phyloP scores from a whole-genome alignment of 257 asterid genomes.

The Penstemon barbatus region DNA sequence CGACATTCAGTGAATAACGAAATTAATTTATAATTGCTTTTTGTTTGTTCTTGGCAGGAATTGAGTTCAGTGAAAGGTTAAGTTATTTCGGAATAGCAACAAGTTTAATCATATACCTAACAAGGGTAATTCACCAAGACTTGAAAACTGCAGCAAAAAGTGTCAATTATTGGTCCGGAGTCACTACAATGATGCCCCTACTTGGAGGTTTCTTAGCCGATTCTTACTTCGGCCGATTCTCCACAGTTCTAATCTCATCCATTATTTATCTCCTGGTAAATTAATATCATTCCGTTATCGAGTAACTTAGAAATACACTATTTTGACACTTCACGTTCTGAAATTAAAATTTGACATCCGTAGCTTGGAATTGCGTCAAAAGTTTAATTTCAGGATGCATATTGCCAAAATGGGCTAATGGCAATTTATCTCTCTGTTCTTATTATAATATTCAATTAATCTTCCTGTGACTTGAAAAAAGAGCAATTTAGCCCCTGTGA shows the following conservation, averaged over 20 bases:
- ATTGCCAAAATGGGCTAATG: too few species aligned
- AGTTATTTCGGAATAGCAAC: conserved; percentile 80
- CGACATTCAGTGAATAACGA: too few species aligned
- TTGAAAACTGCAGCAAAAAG: conserved; percentile 68
- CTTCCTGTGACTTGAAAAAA: too few species aligned
- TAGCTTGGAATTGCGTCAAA: too few species aligned
- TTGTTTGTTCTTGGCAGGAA: conserved; percentile 44
- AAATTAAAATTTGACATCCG: too few species aligned
- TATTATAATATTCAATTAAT: too few species aligned
- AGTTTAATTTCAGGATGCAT: too few species aligned
- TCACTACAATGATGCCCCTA: conserved; percentile 79
- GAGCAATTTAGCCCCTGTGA: too few species aligned
- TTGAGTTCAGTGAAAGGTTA: conserved; percentile 85
- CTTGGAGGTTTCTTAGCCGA: conserved; percentile 91
- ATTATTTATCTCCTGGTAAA: conserved; percentile 64
- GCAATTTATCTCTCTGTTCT: too few species aligned
- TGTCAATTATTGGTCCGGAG: conserved; percentile 84
- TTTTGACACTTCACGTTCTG: too few species aligned
- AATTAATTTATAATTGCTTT: neutral
- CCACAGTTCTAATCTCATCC: conserved; percentile 66
- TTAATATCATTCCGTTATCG: too few species aligned
- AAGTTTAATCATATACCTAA: conserved; percentile 78
- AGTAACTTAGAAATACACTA: too few species aligned
- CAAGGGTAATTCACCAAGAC: conserved; percentile 77
- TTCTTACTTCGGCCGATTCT: conserved; percentile 81